Conservation (phyloP, 306 rosid species). For the Cucurbita maxima region DNA sequence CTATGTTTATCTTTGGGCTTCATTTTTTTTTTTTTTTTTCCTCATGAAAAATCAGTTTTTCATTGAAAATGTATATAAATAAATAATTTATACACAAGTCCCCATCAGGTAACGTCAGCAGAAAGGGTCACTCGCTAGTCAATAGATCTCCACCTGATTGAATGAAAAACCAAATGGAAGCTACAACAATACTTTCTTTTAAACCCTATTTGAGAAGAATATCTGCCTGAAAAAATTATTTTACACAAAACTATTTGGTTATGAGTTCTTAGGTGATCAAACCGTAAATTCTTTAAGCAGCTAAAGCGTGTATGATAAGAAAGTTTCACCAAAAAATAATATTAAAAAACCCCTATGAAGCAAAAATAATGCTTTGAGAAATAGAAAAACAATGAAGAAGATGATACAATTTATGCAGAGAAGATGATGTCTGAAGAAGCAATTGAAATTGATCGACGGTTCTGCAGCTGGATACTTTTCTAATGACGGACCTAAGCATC, state of each 20-base stretch:
- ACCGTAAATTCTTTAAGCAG: not conserved
- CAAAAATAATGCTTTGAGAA: too few relatives aligned
- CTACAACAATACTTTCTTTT: not conserved
- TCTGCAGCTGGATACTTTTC: not conserved
- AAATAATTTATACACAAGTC: too few relatives aligned
- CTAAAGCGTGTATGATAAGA: not conserved
- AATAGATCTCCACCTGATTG: too few relatives aligned
- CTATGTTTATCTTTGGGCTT: too few relatives aligned
- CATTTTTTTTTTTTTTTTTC: too few relatives aligned
- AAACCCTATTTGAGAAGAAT: not conserved
- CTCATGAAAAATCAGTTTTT: too few relatives aligned
- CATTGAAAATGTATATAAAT: too few relatives aligned
- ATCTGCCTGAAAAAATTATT: not conserved
- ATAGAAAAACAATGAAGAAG: not conserved
- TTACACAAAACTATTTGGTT: not conserved
- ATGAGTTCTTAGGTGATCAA: not conserved
- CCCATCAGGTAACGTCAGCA: too few relatives aligned
- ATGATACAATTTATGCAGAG: not conserved
- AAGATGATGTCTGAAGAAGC: not conserved
- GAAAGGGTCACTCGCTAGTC: too few relatives aligned
- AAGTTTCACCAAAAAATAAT: not conserved
- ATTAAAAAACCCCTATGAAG: too few relatives aligned
- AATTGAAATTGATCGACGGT: not conserved
- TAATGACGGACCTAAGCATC: not conserved
- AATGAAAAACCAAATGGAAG: not conserved